Evolutionary conservation across 108 stramenopile genomes (phyloP).

Genomic region (Pseudonitzschia multistriata): DNA sequence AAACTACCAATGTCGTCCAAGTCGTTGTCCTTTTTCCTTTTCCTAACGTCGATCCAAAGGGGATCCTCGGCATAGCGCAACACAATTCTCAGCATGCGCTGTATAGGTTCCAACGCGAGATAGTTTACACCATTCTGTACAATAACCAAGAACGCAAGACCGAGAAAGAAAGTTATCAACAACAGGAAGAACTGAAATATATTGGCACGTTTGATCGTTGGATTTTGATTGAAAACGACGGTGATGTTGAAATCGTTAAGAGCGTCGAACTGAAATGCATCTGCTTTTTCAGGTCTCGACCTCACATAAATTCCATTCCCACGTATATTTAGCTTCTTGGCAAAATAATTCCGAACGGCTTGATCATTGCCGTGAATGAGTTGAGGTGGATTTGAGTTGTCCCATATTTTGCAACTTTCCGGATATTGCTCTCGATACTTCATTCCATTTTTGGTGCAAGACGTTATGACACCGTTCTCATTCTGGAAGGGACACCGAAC

Average conservation of each 20-base stretch:
- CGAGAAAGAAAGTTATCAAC: conserved; percentile 39
- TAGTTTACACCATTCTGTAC: conserved; percentile 64
- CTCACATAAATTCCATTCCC: neutral
- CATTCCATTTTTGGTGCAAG: conserved; percentile 14
- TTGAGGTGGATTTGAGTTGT: neutral
- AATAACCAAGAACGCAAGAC: conserved; percentile 34
- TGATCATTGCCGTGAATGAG: neutral
- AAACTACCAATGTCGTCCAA: conserved; percentile 56
- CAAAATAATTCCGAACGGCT: conserved; percentile 21
- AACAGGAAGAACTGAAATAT: conserved; percentile 41
- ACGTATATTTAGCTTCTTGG: conserved; percentile 1
- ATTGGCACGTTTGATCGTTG: conserved; percentile 19
- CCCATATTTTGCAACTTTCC: neutral
- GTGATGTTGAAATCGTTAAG: conserved; percentile 8
- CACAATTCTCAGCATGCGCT: conserved; percentile 84
- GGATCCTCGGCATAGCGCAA: conserved; percentile 80
- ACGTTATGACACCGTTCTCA: conserved; percentile 41
- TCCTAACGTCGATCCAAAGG: conserved; percentile 19
- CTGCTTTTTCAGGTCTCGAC: neutral
- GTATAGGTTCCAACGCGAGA: conserved; percentile 70
- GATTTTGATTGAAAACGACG: conserved; percentile 37
- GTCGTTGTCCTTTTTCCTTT: neutral
- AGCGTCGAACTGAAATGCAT: neutral
- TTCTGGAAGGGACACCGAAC: conserved; percentile 58
- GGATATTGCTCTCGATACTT: neutral